Base-by-base conservation (phyloP, 2,329 filamentous ascomycete species). In the Aspergillus viridinutans region DNA sequence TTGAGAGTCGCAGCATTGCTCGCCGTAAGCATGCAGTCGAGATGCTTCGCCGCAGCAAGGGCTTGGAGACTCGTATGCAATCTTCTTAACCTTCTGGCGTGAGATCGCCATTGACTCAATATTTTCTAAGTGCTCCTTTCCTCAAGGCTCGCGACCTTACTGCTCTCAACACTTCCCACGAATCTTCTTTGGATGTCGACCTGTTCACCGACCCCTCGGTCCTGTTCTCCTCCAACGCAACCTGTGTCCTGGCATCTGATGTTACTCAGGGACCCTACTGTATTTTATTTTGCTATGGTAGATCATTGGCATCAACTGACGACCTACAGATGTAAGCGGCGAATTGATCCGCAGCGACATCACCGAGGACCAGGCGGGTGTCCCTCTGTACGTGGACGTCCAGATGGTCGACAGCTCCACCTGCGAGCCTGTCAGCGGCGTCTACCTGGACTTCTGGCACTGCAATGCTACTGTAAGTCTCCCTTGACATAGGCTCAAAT, bases 231-330 rank as follows among this genome's bases (percentile, higher is more conserved):
- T 70, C 68, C 7, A 67, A 69, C 64, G 45, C 72, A 61, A 58
- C 77, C 20, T 83, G 81, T 59, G 70, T 82, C 26, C 71, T 84
- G 28, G 78, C 74, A n/a, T 80, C 81, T 0, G 81, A 83, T 64
- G 77, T 78, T 21, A 83, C 77, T 3, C 74, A 82, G 65, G 81
- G 81, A 0, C 82, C 82, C 21, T 84, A 83, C 72, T 84, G 69
- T 72, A 28, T 25, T 14, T 38, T 38, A 17, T 50, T 1, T 40
- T 23, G 1, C 14, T 45, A 17, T 12, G 6, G 1, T 45, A 63
- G 25, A 5, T 9, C 20, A 7, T 17, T 38, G 14, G 32, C 14
- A 17, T 3, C 5, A 1, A 38, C 32, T 38, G 14, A 38, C 32
- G 5, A 35, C 12, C 5, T 17, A 4, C 10, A 71, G 69, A 73